These are phyloP conservation scores for Colletotrichum sp. DNA, from an alignment of 2,329 filamentous ascomycete genomes.

Conservation along the genomic window DNA sequence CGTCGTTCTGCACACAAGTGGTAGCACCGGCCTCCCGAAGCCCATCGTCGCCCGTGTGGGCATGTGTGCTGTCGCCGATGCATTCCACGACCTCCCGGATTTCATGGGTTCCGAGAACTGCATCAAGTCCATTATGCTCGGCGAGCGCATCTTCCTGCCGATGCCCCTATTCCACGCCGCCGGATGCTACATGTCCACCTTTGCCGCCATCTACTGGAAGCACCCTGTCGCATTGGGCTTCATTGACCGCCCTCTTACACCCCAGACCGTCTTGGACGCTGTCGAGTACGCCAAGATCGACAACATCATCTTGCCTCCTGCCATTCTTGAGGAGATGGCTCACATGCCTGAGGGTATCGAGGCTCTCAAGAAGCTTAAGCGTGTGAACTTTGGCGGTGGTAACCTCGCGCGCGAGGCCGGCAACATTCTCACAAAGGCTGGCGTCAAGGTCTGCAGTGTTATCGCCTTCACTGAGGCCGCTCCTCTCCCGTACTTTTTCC, in stretches of 20 bases:
- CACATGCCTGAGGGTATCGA: conserved; percentile 33
- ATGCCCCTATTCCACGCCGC: conserved; percentile 47
- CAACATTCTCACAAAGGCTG: conserved; percentile 38
- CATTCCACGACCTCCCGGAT: background rate
- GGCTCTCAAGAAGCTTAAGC: conserved; percentile 35
- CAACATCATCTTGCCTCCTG: conserved; percentile 37
- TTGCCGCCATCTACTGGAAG: conserved; percentile 34
- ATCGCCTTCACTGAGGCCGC: conserved; percentile 47
- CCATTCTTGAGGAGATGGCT: conserved; percentile 48
- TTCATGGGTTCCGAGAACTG: conserved; percentile 9
- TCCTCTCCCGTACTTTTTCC: conserved; percentile 44
- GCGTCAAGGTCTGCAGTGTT: conserved; percentile 38
- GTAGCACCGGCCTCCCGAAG: conserved; percentile 51
- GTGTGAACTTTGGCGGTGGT: conserved; percentile 44
- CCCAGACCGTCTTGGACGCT: conserved; percentile 36
- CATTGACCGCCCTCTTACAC: conserved; percentile 36
- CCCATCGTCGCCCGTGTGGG: conserved; percentile 46
- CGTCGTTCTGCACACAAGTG: conserved; percentile 49
- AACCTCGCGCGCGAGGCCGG: conserved; percentile 39
- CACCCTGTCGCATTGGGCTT: conserved; percentile 31
- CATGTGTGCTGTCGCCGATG: conserved; percentile 39
- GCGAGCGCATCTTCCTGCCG: conserved; percentile 6
- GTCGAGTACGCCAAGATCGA: conserved; percentile 31
- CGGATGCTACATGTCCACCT: conserved; percentile 30
- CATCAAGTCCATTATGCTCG: background rate